Base-by-base conservation (phyloP, 352 stramenopile species). In the Globisporangium paddicum region DNA sequence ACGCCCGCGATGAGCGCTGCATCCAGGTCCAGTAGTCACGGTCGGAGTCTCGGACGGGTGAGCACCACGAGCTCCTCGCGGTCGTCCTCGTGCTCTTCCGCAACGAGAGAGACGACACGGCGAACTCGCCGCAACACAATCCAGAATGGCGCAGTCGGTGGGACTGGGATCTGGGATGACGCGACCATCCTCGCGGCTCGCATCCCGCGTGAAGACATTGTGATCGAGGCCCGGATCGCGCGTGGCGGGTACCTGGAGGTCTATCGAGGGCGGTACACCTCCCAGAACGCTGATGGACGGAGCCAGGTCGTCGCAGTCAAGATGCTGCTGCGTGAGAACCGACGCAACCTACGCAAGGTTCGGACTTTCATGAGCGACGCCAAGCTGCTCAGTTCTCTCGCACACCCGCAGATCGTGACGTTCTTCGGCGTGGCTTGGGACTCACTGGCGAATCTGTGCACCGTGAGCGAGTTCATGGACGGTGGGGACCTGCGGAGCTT, bases 341-440 rank as follows among this genome's bases (percentile, higher is more conserved):
- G 63, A 21, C 66, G 68, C 28, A 71, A 69, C 2, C 41, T 77
- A 1, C 26, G 42, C 5, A 64, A 79, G n/a, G 72, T 78, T 55
- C 65, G 68, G 25, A 45, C 54, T 16, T 84, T 86, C 48, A 46
- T 86, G 23, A 55, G 50, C 1, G 75, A 87, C 46, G 66, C 78
- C 47, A 76, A 82, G 61, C 42, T 86, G 14, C 71, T 80, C 63
- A 62, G 71, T 0, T n/a, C 13, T 5, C 65, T 83, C 45, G 58
- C 67, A 21, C 71, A 83, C 40, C 55, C 62, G 7, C 63, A 70
- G 10, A 79, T 81, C 40, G 64, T 83, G 16, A 51, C 56, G 26
- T 81, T 73, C 50, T 50, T 79, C 26, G 74, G 74, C 13, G 71
- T 81, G 5, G 69, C 69, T 2, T 83, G 71, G 67, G 69, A 79